phyloP scores from a whole-genome alignment of 2,329 filamentous ascomycete genomes.

The Atkinsonella texensis region DNA sequence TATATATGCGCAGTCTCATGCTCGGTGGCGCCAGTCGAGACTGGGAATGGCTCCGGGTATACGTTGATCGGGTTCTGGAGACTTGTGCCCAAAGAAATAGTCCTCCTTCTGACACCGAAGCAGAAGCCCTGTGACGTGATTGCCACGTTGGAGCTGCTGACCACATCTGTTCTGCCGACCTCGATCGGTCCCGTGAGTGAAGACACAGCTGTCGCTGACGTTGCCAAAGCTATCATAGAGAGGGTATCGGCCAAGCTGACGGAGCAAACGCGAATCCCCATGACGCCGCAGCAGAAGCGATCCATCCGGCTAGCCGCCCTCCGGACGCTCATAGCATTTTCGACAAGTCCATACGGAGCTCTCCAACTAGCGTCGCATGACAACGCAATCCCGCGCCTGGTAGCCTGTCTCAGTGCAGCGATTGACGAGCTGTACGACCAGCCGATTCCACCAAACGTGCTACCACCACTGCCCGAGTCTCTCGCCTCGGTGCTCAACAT shows the following conservation, averaged over 20 bases:
- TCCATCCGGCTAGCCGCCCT: constrained; percentile 34
- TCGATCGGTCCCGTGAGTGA: constrained; percentile 55
- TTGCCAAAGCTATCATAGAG: constrained; percentile 42
- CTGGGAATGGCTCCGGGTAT: constrained; percentile 18
- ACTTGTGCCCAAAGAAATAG: constrained; percentile 51
- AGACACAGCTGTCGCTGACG: constrained; percentile 28
- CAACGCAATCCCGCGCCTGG: constrained; percentile 60
- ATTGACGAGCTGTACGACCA: constrained; percentile 64
- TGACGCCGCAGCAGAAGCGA: constrained; percentile 27
- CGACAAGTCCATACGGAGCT: constrained; percentile 49
- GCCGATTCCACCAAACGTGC: constrained; percentile 29
- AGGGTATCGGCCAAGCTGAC: constrained; percentile 50
- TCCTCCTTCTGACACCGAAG: constrained; percentile 53
- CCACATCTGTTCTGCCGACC: constrained; percentile 49
- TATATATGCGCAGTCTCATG: constrained; percentile 51
- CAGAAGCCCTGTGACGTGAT: constrained; percentile 53
- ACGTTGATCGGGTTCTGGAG: constrained; percentile 49
- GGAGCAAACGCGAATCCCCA: constrained; percentile 34
- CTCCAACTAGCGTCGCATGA: constrained; percentile 55
- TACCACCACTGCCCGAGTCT: constrained; percentile 12
- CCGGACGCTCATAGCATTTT: constrained; percentile 47
- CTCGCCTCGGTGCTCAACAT: constrained; percentile 4
- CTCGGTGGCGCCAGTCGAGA: constrained; percentile 24
- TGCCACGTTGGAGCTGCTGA: constrained; percentile 52
- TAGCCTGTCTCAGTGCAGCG: constrained; percentile 50